A percentile compares a stretch with the other conserved stretches of the same genome.
Conservation (phyloP, 2,329 filamentous ascomycete genomes). For the Trichoderma lentiforme region DNA sequence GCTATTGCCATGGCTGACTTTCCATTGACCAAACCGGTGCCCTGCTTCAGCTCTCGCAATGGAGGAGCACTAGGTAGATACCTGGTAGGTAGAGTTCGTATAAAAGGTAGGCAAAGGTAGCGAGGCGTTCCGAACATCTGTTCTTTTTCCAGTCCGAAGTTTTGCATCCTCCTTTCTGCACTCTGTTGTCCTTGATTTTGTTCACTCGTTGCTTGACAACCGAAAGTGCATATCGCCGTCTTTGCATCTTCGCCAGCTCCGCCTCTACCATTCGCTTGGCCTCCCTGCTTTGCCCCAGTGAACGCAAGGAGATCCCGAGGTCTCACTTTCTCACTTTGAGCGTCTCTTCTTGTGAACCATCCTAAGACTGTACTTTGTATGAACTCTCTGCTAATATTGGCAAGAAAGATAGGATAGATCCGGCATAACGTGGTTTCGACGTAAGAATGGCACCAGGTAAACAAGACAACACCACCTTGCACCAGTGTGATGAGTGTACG, state of each 20-base stretch:
- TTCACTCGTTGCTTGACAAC: not conserved
- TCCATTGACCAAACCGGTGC: not conserved
- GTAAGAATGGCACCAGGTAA: not conserved
- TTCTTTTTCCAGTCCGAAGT: not conserved
- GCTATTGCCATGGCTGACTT: not conserved
- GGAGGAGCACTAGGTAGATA: not conserved
- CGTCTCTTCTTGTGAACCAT: not conserved
- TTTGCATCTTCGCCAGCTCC: not conserved
- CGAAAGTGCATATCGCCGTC: not conserved
- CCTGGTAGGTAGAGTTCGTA: not conserved
- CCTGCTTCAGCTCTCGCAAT: not conserved
- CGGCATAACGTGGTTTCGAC: not conserved
- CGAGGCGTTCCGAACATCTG: not conserved
- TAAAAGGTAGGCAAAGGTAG: not conserved
- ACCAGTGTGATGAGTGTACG: conserved; percentile 25
- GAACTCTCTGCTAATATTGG: not conserved
- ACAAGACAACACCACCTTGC: not conserved
- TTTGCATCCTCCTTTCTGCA: not conserved
- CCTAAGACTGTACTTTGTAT: not conserved
- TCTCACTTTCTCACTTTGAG: not conserved
- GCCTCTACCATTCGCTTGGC: not conserved
- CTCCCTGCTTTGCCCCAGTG: not conserved
- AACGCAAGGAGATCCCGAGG: not conserved
- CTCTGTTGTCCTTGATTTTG: not conserved
- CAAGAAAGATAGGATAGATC: not conserved